Evolutionary conservation across 176 grass and related monocot species (phyloP), one percentile per base, ranked within the genome.

Genomic region (Canna indica): DNA sequence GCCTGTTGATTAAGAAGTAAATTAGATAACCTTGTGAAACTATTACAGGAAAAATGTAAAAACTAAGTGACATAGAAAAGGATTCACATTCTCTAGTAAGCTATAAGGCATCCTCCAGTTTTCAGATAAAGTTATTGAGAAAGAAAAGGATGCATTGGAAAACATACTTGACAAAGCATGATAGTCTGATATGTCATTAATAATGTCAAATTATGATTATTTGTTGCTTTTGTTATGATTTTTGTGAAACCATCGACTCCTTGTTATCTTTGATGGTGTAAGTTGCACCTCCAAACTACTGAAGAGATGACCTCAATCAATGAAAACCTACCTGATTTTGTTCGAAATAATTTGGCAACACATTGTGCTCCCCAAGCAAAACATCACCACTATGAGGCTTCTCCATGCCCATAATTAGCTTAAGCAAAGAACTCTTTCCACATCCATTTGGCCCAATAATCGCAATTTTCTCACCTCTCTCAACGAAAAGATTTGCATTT

Each of bases 381-480:
- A 93, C 80, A 81, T 93, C 89, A 20, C 94, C 94, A 29, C 57
- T 82, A 56, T 73, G 84, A 80, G 94, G 82, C 56, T 93, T 99
- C 82, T 90, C 89, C 80, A 90, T 82, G 34, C 84, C 86, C 68
- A 87, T 77, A 79, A 90, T 79, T 83, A 99, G 80, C 79, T 93
- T 99, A 70, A 99, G 79, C 36, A 99, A 28, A 69, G 94, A 90
- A 46, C 88, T 92, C 74, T 93, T 93, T 34, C 94, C 94, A 47
- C 94, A 99, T 85, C 94, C 94, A 67, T 99, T 99, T 73, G 94
- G 94, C 13, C 94, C 94, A 72, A 99, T 87, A 35, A 99, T 99
- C 29, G 94, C 94, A 17, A 99, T 90, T 76, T 99, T 99, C 70
- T 99, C 94, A 32, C 94, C 89, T 75, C 84, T 88, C 67, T 99